These are phyloP conservation scores for Daldinia concentrica DNA, from an alignment of 495 filamentous ascomycete species.

Conservation along the genomic window DNA sequence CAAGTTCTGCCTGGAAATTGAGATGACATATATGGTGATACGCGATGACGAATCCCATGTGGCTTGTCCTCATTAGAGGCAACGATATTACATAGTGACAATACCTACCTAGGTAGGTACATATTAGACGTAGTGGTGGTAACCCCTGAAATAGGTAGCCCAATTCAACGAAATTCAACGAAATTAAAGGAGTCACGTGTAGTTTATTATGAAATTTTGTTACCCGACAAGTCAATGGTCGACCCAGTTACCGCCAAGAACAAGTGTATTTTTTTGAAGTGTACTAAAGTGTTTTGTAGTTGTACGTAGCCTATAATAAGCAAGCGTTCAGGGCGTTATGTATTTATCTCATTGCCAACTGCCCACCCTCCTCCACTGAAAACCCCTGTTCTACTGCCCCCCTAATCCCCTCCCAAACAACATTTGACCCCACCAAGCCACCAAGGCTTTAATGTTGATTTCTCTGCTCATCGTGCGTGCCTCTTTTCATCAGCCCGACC, in stretches of 20 bases:
- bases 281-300: not conserved
- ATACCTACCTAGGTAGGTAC: not conserved
- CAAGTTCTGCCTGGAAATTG: slow-evolving; percentile 30
- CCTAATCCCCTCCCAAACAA: slow-evolving; percentile 26
- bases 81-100: slow-evolving; percentile 10
- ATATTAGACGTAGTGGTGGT: not conserved
- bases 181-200: slow-evolving; percentile 29
- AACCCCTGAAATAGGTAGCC: slow-evolving; percentile 1
- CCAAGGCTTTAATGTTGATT: slow-evolving; percentile 43
- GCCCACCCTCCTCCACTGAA: slow-evolving; percentile 7
- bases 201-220: slow-evolving; percentile 15
- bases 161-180: not conserved
- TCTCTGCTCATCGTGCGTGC: slow-evolving; percentile 34
- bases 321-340: not conserved
- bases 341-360: slow-evolving; percentile 32
- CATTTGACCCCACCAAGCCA: slow-evolving; percentile 34
- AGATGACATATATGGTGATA: slow-evolving; percentile 27
- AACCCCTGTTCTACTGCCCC: slow-evolving; percentile 17
- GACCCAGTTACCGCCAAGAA: slow-evolving; percentile 40
- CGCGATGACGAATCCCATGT: slow-evolving; percentile 39
- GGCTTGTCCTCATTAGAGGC: slow-evolving; percentile 29
- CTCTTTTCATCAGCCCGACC: slow-evolving; percentile 44
- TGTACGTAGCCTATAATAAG: not conserved
- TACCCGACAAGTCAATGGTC: slow-evolving; percentile 16
- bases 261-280: not conserved